Base-by-base conservation (phyloP, 768 basidiomycete genomes). In the Lactifluus rugatus region DNA sequence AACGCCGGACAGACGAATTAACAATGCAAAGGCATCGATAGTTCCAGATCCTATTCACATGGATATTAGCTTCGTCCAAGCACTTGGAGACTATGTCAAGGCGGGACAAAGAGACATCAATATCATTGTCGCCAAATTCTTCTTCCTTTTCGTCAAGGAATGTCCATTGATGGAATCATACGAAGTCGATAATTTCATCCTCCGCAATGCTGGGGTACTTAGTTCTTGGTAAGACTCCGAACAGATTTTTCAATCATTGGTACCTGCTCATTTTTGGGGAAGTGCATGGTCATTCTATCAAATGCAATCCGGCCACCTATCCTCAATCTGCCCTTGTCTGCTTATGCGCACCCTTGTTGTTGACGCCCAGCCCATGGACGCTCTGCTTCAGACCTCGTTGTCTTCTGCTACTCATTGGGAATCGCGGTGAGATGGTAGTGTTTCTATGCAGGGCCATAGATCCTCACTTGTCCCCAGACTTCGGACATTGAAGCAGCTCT, bases 251-350 rank as follows among this genome's bases (percentile, higher is more conserved):
- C 23, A 34, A 36, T 7, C 13, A 7, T n/a, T 32, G 8, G 14
- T 34, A 23, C 4, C 7, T 49, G 21, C 37, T 57, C 54, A 46
- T 62, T 45, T 5, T 4, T 42, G 2, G 42, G 34, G 7, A 57
- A 90, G 88, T 66, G 75, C 78, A 23, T 89, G 87, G 86, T 75
- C 77, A 47, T 77, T 84, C 57, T 89, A 88, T 67, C 78, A 75
- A 48, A 75, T 83, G n/a, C 81, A 85, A 61, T 67, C 69, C 4
- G 74, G 76, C 14, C 79, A 80, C n/a, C 68, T 87, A 10, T 77
- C 78, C 9, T 68, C 72, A 37, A 72, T 82, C 23, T 76, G 87
- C 44, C 77, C 79, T 5, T 70, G 75, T 9, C 73, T 88, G 42
- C 69, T 90, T 2, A 66, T 87, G 32, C 78, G 84, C 39, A 71